Evolutionary conservation across 495 filamentous ascomycete species (phyloP), one percentile per base, ranked within the genome.

Genomic region (Extremus antarcticus): DNA sequence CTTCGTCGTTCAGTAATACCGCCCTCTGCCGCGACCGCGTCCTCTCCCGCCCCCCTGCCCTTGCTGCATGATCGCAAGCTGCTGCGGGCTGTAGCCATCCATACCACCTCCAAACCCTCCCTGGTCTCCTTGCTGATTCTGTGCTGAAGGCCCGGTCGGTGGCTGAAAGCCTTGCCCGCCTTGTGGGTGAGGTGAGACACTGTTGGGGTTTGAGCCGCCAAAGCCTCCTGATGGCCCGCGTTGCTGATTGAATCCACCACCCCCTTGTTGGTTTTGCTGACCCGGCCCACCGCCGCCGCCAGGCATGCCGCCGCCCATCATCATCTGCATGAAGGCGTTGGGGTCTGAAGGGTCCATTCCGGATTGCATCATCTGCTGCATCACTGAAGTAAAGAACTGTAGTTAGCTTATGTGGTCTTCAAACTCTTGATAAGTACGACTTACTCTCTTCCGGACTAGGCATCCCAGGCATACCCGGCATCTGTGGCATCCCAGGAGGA

Each of bases 321-420:
- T 59, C 58, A 65, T 54, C 24, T 60, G 49, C 64, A 67, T 65
- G 51, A 72, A 69, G 15, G 25, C 43, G 19, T 53, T 46, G 25
- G 67, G 64, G 40, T 87, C 85, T 19, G 76, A 78, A 10, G 84
- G 84, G 68, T 95, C 88, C 66, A 92, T 78, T n/a, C 90, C 88
- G 29, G 81, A 76, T 58, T 82, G 75, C 73, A 91, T 79, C 84
- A 90, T 88, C 21, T 78, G 76, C 68, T 88, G 84, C 84, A 91
- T 88, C 71, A 45, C 41, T 45, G 19, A 9, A 3, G 41, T 9
- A 9, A 25, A 48, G 9, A 48, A 45, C 7, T 45, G 4, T 17
- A n/a, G 41, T 45, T 21, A 45, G 41, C 19, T 17, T 17, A 3
- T 39, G 35, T 39, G 35, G n/a, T n/a, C n/a, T n/a, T n/a, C n/a